Base-by-base conservation (phyloP, 1,139 yeast species). In the Sugiyamaella xylanicola region DNA sequence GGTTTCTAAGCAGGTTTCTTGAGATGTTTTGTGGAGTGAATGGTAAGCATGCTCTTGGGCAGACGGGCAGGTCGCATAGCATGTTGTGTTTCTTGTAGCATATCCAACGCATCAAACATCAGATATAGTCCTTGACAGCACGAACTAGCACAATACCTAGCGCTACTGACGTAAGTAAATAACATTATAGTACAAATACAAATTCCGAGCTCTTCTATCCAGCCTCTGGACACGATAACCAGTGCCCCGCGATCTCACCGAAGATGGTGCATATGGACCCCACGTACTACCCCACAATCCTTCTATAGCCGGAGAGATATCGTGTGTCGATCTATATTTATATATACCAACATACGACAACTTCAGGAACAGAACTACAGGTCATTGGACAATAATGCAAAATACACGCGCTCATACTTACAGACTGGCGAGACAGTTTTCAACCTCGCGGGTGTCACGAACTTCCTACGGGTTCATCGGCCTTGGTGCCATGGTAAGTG, bases 401-500 rank as follows among this genome's bases (percentile, higher is more conserved):
- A n/a, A 27, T 16, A 25, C 17, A n/a, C 48, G 48, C 17, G 17
- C 16, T 20, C n/a, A 15, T 9, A 19, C 2, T 27, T 9, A 15
- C 16, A 17, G 25, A 17, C 40, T 22, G 29, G 48, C 35, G 19
- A 49, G 65, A 41, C 42, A 39, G 19, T 62, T 62, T 41, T 59
- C 64, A 22, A 47, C 55, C 13, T 41, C 59, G 2, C 45, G 53
- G 5, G 29, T 45, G 9, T 8, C 35, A 15, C 35, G 39, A 11
- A 56, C 56, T 17, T 56, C 61, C 50, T 66, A 66, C 62, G 86
- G 85, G 19, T 81, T 81, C 68, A 76, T 82, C 46, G 86, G 86
- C 13, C 73, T 82, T 25, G 86, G 86, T 19, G 80, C 80, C 57
- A 82, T 82, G 86, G 84, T 59, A 52, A 4, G 61, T 54, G 13